A percentile compares a stretch with the other conserved stretches of the same genome.
These are phyloP conservation scores for Calonectria pteridis DNA, from an alignment of 2,329 filamentous ascomycete genomes.

Conservation along the genomic window DNA sequence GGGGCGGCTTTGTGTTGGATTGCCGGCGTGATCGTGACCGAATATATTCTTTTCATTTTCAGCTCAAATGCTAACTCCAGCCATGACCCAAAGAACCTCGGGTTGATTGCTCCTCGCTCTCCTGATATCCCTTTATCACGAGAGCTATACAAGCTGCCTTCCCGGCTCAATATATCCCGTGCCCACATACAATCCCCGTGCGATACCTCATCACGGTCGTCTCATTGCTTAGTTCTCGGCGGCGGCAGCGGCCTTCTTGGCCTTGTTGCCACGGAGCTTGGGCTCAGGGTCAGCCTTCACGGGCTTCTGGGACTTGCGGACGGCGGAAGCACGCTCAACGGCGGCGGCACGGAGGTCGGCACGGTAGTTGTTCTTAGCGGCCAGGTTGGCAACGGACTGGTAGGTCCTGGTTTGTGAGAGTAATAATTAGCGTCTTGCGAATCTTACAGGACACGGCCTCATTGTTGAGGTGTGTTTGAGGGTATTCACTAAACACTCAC, in stretches of 20 bases:
- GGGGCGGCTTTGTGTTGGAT: slow-evolving; percentile 28
- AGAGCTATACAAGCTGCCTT: slow-evolving; percentile 38
- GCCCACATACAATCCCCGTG: slow-evolving; percentile 28
- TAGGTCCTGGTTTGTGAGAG: slow-evolving; percentile 74
- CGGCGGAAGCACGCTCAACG: slow-evolving; percentile 87
- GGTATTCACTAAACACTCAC: slow-evolving; percentile 46
- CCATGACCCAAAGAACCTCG: slow-evolving; percentile 44
- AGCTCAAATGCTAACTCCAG: slow-evolving; percentile 46
- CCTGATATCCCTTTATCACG: slow-evolving; percentile 36
- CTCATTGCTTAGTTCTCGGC: slow-evolving; percentile 48
- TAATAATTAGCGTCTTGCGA: slow-evolving; percentile 38
- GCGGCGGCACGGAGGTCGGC: slow-evolving; percentile 81
- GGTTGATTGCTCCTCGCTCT: slow-evolving; percentile 41
- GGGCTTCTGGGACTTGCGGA: slow-evolving; percentile 82
- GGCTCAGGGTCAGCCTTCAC: slow-evolving; percentile 80
- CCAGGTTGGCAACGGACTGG: slow-evolving; percentile 85
- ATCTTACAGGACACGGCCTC: neutral
- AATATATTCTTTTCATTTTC: slow-evolving; percentile 46
- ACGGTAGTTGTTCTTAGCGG: slow-evolving; percentile 89
- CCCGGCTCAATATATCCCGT: slow-evolving; percentile 34
- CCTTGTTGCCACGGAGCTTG: slow-evolving; percentile 81
- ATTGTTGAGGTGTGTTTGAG: neutral
- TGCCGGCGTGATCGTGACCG: slow-evolving; percentile 36
- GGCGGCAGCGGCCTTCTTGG: slow-evolving; percentile 74
- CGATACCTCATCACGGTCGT: slow-evolving; percentile 33